Evolutionary conservation across 768 basidiomycete species (phyloP).

Genomic region (Phanerochaete sordida): DNA sequence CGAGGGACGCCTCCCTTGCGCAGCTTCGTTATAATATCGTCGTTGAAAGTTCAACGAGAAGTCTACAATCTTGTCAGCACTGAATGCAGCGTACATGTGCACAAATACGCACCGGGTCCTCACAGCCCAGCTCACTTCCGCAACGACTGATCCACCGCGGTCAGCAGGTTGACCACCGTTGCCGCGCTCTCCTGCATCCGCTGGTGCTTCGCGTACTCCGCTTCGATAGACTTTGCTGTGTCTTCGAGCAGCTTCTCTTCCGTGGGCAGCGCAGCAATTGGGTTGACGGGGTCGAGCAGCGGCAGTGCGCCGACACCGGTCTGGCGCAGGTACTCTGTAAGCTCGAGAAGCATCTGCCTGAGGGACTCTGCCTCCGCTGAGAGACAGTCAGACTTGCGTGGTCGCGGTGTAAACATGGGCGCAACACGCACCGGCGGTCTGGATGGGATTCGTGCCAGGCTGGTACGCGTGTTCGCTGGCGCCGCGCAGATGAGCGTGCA

Average conservation of each 20-base stretch:
- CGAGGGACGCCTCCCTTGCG: no score
- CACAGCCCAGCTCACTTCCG: not conserved
- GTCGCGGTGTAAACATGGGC: not conserved
- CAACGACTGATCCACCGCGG: constrained; percentile 8
- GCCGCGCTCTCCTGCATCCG: constrained; percentile 54
- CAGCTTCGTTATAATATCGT: no score
- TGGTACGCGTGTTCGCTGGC: constrained; percentile 66
- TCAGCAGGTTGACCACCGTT: constrained; percentile 44
- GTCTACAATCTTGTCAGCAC: no score
- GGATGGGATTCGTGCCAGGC: constrained; percentile 46
- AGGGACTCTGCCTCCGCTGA: constrained; percentile 27
- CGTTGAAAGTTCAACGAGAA: no score
- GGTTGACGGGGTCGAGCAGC: constrained; percentile 28
- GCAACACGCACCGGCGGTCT: constrained; percentile 47
- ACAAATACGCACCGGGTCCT: no score
- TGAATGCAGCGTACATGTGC: no score
- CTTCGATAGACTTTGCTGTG: constrained; percentile 39
- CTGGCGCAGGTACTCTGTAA: constrained; percentile 48
- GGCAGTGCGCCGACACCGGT: constrained; percentile 70
- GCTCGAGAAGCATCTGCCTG: constrained; percentile 43
- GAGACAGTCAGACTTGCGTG: not conserved
- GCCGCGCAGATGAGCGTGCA: not conserved
- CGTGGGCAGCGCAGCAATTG: constrained; percentile 17
- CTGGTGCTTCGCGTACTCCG: constrained; percentile 47
- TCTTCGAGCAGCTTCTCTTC: constrained; percentile 46